phyloP scores from a whole-genome alignment of 495 filamentous ascomycete species.

The Penicillium ucsense region DNA sequence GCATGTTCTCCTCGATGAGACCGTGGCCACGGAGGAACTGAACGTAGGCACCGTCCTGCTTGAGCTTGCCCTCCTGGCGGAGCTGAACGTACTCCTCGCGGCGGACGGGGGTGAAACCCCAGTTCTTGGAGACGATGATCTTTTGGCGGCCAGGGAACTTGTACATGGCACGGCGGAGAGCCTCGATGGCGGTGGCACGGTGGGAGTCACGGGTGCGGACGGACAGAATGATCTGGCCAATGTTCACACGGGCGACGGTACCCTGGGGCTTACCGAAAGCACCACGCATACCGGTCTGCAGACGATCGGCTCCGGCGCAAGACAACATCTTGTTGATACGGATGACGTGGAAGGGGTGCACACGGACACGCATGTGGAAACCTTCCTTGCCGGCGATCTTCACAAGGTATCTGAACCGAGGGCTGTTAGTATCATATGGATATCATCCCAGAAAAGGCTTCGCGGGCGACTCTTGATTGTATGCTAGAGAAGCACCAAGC shows the following conservation, averaged over 20 bases:
- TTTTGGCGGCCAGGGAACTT: conserved; percentile 99
- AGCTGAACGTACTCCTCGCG: conserved; percentile 93
- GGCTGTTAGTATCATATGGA: conserved; percentile 3
- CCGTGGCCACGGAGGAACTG: conserved; percentile 95
- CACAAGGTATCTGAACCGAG: conserved; percentile 64
- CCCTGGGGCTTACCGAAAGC: conserved; percentile 99
- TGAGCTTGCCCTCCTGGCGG: conserved; percentile 80
- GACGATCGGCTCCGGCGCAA: conserved; percentile 98
- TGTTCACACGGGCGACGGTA: conserved; percentile 96
- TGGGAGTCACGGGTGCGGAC: conserved; percentile 91
- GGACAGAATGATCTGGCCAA: conserved; percentile 94
- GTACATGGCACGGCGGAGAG: conserved; percentile 96
- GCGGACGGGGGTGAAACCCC: conserved; percentile 96
- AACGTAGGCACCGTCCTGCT: conserved; percentile 96
- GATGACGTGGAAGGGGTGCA: conserved; percentile 98
- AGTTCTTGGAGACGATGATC: conserved; percentile 99
- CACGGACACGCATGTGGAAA: conserved; percentile 97
- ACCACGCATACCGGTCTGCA: conserved; percentile 99
- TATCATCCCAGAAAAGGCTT: no score
- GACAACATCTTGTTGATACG: conserved; percentile 99
- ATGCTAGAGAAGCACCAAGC: no score
- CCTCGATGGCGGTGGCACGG: conserved; percentile 90
- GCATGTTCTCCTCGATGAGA: conserved; percentile 74
- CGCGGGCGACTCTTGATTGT: no score
- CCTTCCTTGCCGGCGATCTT: conserved; percentile 96